Percentiles rank a stretch among this genome's conserved stretches.
Evolutionary conservation across 805 yeast genomes (phyloP).

Genomic region (Jamesozyma piceae): DNA sequence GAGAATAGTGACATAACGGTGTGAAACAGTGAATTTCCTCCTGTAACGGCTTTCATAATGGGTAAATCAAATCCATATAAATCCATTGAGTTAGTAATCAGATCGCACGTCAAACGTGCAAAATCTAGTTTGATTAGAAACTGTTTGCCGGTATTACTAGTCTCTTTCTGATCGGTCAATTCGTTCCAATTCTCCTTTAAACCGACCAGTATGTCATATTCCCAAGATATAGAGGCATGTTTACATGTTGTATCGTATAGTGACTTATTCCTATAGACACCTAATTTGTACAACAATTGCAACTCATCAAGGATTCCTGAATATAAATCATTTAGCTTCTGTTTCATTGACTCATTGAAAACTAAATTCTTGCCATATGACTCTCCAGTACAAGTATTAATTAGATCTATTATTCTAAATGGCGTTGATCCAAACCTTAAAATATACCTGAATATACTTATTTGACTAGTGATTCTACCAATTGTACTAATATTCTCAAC

Average conservation of each 20-base stretch:
- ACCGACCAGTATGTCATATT: slow-evolving; percentile 50
- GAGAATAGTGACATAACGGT: slow-evolving; percentile 1
- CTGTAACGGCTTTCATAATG: neutral
- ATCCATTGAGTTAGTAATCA: neutral
- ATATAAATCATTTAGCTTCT: slow-evolving; percentile 47
- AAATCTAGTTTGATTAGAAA: neutral
- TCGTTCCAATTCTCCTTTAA: slow-evolving; percentile 41
- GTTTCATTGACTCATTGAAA: slow-evolving; percentile 35
- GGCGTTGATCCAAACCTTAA: slow-evolving; percentile 66
- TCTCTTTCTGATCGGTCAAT: neutral
- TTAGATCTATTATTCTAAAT: slow-evolving; percentile 38
- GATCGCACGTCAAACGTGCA: neutral
- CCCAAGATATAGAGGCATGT: slow-evolving; percentile 65
- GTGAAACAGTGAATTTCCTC: neutral
- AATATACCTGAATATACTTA: slow-evolving; percentile 52
- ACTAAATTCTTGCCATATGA: neutral
- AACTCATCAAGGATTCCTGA: slow-evolving; percentile 61
- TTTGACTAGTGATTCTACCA: slow-evolving; percentile 13
- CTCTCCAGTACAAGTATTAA: slow-evolving; percentile 19
- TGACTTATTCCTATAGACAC: slow-evolving; percentile 19
- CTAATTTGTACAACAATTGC: slow-evolving; percentile 43
- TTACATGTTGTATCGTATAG: slow-evolving; percentile 34
- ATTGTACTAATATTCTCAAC: neutral
- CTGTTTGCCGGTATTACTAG: neutral
- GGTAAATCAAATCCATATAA: neutral